Percentiles rank a stretch among this genome's conserved stretches.
Evolutionary conservation across 1,139 yeast genomes (phyloP).

Genomic region (Debaryomycetaceae sp.): DNA sequence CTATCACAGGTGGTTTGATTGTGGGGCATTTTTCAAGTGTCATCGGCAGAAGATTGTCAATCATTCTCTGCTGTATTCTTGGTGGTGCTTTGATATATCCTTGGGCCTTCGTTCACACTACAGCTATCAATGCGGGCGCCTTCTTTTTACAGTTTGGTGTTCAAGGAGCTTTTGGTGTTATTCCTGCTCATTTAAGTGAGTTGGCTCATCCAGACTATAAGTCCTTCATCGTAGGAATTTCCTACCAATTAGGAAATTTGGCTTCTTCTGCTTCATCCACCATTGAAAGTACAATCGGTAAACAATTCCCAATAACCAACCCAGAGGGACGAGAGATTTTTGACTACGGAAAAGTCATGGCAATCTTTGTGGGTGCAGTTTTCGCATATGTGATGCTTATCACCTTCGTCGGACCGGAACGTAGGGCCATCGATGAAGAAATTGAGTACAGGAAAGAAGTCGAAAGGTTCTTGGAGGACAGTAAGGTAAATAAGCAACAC

Average conservation of each 20-base stretch:
- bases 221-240: slow-evolving; percentile 34
- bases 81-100: slow-evolving; percentile 34
- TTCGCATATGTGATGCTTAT: slow-evolving; percentile 26
- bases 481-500: neutral
- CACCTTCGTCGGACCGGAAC: slow-evolving; percentile 33
- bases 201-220: slow-evolving; percentile 34
- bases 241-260: slow-evolving; percentile 39
- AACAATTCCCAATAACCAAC: slow-evolving; percentile 22
- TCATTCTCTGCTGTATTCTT: slow-evolving; percentile 27
- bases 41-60: slow-evolving; percentile 45
- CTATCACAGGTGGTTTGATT: slow-evolving; percentile 46
- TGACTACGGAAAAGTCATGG: slow-evolving; percentile 37
- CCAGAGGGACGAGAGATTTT: slow-evolving; percentile 19
- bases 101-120: slow-evolving; percentile 16
- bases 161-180: slow-evolving; percentile 40
- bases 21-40: slow-evolving; percentile 45
- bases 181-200: slow-evolving; percentile 33
- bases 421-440: slow-evolving; percentile 4
- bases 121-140: slow-evolving; percentile 27
- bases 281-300: slow-evolving; percentile 34
- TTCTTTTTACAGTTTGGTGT: slow-evolving; percentile 24
- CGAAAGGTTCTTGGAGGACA: slow-evolving; percentile 1
- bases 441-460: neutral
- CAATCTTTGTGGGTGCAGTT: slow-evolving; percentile 36
- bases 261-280: slow-evolving; percentile 35